These are phyloP conservation scores for Waltergamsia citrina DNA, from an alignment of 2,329 filamentous ascomycete genomes.

Conservation along the genomic window DNA sequence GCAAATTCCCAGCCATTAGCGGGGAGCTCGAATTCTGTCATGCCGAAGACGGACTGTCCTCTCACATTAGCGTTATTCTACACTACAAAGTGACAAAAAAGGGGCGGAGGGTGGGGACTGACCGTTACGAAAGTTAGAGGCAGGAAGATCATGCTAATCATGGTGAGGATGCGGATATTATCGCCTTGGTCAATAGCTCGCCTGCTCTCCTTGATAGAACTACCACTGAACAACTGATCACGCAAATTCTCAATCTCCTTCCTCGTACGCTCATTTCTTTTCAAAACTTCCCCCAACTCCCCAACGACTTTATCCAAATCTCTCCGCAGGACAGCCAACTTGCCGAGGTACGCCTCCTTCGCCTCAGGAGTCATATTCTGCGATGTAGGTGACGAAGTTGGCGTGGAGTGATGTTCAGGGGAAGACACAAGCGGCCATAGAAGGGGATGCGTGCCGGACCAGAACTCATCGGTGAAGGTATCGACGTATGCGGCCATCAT, in stretches of 20 bases:
- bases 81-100: neutral
- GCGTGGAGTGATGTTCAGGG: no score
- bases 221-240: conserved; percentile 54
- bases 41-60: conserved; percentile 42
- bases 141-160: conserved; percentile 52
- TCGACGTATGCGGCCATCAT: conserved; percentile 48
- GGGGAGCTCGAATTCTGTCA: conserved; percentile 33
- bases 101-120: conserved; percentile 7
- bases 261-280: conserved; percentile 41
- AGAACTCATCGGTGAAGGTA: conserved; percentile 49
- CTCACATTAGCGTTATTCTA: neutral
- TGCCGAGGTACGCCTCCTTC: conserved; percentile 32
- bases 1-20: conserved; percentile 34
- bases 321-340: conserved; percentile 32
- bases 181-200: conserved; percentile 55
- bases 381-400: conserved; percentile 13
- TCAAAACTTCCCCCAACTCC: conserved; percentile 34
- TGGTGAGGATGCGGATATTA: conserved; percentile 50
- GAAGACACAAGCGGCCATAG: conserved; percentile 45
- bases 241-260: conserved; percentile 46
- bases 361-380: conserved; percentile 20
- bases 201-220: conserved; percentile 50
- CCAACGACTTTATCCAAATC: conserved; percentile 42
- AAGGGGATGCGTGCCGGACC: conserved; percentile 42
- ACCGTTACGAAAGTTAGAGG: conserved; percentile 52